Evolutionary conservation across 1,284 basidiomycete species (phyloP).

Genomic region (Trametes versicolor): DNA sequence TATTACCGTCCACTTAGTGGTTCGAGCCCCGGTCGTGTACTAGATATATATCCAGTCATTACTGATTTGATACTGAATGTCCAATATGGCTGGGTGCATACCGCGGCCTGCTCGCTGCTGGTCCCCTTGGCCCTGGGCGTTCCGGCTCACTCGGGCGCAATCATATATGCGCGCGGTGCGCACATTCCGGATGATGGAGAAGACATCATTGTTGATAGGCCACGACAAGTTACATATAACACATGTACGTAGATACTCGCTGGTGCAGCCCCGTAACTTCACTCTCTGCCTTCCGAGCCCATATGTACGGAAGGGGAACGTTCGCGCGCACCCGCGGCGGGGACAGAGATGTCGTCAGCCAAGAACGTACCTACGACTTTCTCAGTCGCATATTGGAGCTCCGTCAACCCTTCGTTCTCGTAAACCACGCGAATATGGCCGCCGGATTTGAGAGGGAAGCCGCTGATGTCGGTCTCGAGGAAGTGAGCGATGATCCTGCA

Average conservation of each 20-base stretch:
- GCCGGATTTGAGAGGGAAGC: background rate
- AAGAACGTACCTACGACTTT: background rate
- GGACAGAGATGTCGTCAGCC: slow-evolving; percentile 1
- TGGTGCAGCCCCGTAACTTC: too few relatives aligned
- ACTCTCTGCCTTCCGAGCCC: too few relatives aligned
- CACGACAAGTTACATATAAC: too few relatives aligned
- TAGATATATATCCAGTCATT: background rate
- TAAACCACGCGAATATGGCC: slow-evolving; percentile 9
- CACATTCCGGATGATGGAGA: too few relatives aligned
- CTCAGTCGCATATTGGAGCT: slow-evolving; percentile 2
- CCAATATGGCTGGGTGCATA: background rate
- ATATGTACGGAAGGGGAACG: background rate
- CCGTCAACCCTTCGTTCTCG: slow-evolving; percentile 2
- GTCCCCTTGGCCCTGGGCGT: too few relatives aligned
- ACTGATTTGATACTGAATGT: background rate
- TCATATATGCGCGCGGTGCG: too few relatives aligned
- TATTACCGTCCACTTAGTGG: background rate
- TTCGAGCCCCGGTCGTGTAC: background rate
- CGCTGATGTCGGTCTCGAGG: background rate
- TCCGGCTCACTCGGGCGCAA: too few relatives aligned
- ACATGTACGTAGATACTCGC: too few relatives aligned
- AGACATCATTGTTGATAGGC: too few relatives aligned
- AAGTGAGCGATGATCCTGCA: slow-evolving; percentile 7
- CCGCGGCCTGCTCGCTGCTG: too few relatives aligned
- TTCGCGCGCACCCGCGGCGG: background rate